Base-by-base conservation (phyloP, 306 rosid genomes). In the Luffa aegyptiaca region DNA sequence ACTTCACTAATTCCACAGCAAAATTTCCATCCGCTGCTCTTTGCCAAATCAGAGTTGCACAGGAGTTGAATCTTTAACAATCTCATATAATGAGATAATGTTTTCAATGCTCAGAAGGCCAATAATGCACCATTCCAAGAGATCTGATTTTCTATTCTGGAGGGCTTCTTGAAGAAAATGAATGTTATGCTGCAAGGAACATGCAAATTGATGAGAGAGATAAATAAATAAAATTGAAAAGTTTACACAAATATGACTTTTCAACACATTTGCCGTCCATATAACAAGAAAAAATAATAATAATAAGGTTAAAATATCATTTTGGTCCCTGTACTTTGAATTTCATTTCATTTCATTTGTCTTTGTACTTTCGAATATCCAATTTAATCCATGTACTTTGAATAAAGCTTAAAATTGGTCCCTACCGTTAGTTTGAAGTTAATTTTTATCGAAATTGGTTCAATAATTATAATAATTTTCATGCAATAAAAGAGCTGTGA, bases 61-160 rank as follows among this genome's bases (percentile, higher is more conserved):
- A 63, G 87, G 76, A 79, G 80, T 88, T 76, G 98, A 88, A 75
- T 84, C 97, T 44, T 78, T 87, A 89, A 91, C 81, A 81, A 95
- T 89, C 91, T 95, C 97, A n/a, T 93, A 90, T 16, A 93, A 10
- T 49, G 96, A 93, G 81, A 95, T 84, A 11, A 84, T 88, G 83
- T 91, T 95, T 83, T 95, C 98, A 68, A 95, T 87, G 3, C 78
- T 86, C 93, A 95, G 85, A 62, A 95, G 86, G 82, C 93, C 94
- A 79, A 95, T 95, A 82, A 95, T 91, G 88, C 97, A 93, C 99
- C 99, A 92, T 75, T 93, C 97, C 90, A 95, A 88, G 86, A 93
- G 89, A 88, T 95, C 97, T 11, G 97, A 95, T 85, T 93, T 95
- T 66, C 99, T 90, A 88, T 93, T 95, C 85, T 95, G 97, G 18